These are phyloP conservation scores for Trichoderma semiorbis DNA, from an alignment of 2,329 filamentous ascomycete genomes.

Conservation along the genomic window DNA sequence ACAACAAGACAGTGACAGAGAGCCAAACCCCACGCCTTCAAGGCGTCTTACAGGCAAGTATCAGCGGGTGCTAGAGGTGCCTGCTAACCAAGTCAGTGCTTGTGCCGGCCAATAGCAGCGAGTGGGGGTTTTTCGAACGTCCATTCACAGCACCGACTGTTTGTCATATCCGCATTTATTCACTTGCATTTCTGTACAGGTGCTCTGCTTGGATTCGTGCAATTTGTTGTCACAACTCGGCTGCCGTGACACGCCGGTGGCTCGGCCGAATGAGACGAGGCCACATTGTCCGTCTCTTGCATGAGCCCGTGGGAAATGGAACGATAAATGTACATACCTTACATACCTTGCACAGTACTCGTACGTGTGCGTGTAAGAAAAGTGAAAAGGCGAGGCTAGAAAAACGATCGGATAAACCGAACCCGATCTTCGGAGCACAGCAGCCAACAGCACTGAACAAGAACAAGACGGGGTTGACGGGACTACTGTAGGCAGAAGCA, in stretches of 20 bases:
- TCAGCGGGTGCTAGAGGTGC: not conserved
- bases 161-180: not conserved
- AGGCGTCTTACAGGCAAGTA: not conserved
- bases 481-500: slow-evolving; percentile 4
- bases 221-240: not conserved
- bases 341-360: not conserved
- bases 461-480: not conserved
- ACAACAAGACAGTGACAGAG: not conserved
- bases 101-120: not conserved
- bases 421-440: not conserved
- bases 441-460: not conserved
- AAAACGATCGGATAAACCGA: not conserved
- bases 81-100: not conserved
- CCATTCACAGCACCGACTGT: not conserved
- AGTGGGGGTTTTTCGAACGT: not conserved
- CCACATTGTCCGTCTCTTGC: slow-evolving; percentile 6
- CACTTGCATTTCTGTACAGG: not conserved
- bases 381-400: not conserved
- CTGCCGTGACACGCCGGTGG: not conserved
- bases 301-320: not conserved
- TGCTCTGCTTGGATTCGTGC: not conserved
- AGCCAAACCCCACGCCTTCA: not conserved
- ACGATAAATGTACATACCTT: not conserved
- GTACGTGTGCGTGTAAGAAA: not conserved
- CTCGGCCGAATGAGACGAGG: not conserved